These are phyloP conservation scores for Panicum miliaceum DNA, from an alignment of 176 grass and related monocot species.

Conservation along the genomic window DNA sequence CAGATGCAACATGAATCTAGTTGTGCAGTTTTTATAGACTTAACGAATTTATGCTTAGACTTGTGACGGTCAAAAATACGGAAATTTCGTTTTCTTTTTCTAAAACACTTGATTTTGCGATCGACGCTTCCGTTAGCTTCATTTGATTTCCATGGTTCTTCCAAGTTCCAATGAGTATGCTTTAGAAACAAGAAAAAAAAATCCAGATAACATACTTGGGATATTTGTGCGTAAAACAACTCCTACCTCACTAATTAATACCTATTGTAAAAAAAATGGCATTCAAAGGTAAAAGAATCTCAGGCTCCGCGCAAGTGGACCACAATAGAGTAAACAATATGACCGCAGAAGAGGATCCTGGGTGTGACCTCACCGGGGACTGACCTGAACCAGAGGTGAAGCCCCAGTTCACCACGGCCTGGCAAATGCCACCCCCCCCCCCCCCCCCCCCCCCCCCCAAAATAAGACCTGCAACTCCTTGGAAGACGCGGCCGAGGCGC, in stretches of 20 bases:
- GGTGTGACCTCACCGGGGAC: slow-evolving; percentile 43
- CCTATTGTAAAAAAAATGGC: too few species aligned
- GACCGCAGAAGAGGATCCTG: background rate
- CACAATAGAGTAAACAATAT: background rate
- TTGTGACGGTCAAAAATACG: too few species aligned
- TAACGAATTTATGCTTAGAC: too few species aligned
- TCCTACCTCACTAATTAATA: background rate
- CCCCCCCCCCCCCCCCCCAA: background rate
- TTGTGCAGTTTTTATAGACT: too few species aligned
- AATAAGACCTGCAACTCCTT: slow-evolving; percentile 25
- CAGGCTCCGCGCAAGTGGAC: background rate
- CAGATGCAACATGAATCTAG: too few species aligned
- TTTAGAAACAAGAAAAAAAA: background rate
- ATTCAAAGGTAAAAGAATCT: background rate
- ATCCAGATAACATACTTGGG: background rate
- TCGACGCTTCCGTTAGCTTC: too few species aligned
- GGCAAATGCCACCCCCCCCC: too few species aligned
- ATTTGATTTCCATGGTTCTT: background rate
- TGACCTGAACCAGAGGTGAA: slow-evolving; percentile 9
- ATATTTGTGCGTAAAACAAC: background rate
- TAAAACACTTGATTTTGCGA: too few species aligned
- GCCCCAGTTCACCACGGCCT: slow-evolving; percentile 21
- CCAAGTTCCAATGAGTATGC: too few species aligned
- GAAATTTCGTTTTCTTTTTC: too few species aligned
- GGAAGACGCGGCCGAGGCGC: slow-evolving; percentile 41